A percentile compares a stretch with the other conserved stretches of the same genome.
Conservation (phyloP, 139 green algal species). For the Chlamydomonas incerta region DNA sequence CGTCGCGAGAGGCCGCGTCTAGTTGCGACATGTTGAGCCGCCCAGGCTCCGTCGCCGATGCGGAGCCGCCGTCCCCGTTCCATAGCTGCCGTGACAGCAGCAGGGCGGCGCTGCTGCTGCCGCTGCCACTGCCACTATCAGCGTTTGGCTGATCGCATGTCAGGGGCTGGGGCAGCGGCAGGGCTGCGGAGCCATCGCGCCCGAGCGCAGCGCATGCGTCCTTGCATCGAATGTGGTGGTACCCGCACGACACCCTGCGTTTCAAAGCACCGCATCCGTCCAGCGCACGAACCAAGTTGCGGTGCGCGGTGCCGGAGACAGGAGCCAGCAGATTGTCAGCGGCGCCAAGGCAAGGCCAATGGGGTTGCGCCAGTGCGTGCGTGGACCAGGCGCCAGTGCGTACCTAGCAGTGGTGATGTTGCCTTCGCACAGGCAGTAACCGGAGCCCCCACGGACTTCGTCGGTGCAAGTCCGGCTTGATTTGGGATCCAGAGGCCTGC, state of each 20-base stretch:
- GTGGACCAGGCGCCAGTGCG: too few relatives aligned
- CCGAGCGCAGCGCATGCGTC: conserved; percentile 38
- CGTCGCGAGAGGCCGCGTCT: neutral
- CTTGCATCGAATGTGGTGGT: conserved; percentile 31
- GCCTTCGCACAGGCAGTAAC: conserved; percentile 30
- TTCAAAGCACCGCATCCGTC: neutral
- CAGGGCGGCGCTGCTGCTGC: too few relatives aligned
- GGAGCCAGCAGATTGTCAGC: too few relatives aligned
- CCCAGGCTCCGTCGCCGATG: neutral
- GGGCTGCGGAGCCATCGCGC: neutral
- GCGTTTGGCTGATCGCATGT: neutral
- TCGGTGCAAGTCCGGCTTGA: neutral
- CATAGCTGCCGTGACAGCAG: neutral
- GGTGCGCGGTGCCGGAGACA: too few relatives aligned
- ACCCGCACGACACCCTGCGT: conserved; percentile 28
- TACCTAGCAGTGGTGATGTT: conserved; percentile 14
- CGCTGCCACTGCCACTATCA: neutral
- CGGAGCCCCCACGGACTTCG: neutral
- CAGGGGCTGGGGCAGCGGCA: neutral
- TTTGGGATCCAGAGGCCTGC: neutral
- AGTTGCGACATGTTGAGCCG: neutral
- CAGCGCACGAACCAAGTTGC: too few relatives aligned
- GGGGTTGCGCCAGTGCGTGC: too few relatives aligned
- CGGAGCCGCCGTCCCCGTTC: neutral
- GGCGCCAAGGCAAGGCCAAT: too few relatives aligned